phyloP scores from a whole-genome alignment of 2,329 filamentous ascomycete genomes.

The Stachybotrys elegans region DNA sequence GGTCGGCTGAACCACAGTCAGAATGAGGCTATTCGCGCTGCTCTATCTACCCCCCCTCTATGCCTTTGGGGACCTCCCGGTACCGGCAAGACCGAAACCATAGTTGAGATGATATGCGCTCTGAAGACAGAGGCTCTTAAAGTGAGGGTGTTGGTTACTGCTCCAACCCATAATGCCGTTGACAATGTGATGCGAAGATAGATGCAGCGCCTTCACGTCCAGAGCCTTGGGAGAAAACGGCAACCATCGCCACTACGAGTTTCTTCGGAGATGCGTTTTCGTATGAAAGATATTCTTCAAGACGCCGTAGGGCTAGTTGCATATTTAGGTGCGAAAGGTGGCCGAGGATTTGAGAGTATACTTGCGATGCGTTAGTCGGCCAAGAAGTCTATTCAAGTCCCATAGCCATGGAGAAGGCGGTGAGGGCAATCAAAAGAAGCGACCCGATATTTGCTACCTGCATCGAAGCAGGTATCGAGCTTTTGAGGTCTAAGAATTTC shows the following conservation, averaged over 20 bases:
- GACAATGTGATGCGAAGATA: constrained; percentile 36
- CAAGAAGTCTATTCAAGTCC: constrained; percentile 19
- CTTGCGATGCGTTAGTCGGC: constrained; percentile 26
- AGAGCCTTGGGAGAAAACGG: not conserved
- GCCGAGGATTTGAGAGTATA: constrained; percentile 27
- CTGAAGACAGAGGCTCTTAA: constrained; percentile 19
- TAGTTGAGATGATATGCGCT: constrained; percentile 30
- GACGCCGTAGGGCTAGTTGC: no score
- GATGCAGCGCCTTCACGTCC: constrained; percentile 9
- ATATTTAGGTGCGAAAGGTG: constrained; percentile 28
- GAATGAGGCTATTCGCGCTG: constrained; percentile 8
- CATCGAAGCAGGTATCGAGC: constrained; percentile 33
- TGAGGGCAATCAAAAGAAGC: constrained; percentile 27
- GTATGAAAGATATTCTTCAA: no score
- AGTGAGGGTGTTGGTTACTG: constrained; percentile 29
- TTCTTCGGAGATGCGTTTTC: constrained; percentile 10
- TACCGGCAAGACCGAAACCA: constrained; percentile 38
- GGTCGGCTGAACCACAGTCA: constrained; percentile 14
- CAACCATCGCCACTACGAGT: constrained; percentile 6
- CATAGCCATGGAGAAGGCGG: constrained; percentile 28
- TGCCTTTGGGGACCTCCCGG: constrained; percentile 40
- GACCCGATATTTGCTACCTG: constrained; percentile 40
- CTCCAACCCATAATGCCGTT: constrained; percentile 40
- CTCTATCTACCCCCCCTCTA: constrained; percentile 25
- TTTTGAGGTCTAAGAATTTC: constrained; percentile 32